A percentile compares a stretch with the other conserved stretches of the same genome.
phyloP scores from a whole-genome alignment of 441 rosid species.

The Aquilaria agallochum region DNA sequence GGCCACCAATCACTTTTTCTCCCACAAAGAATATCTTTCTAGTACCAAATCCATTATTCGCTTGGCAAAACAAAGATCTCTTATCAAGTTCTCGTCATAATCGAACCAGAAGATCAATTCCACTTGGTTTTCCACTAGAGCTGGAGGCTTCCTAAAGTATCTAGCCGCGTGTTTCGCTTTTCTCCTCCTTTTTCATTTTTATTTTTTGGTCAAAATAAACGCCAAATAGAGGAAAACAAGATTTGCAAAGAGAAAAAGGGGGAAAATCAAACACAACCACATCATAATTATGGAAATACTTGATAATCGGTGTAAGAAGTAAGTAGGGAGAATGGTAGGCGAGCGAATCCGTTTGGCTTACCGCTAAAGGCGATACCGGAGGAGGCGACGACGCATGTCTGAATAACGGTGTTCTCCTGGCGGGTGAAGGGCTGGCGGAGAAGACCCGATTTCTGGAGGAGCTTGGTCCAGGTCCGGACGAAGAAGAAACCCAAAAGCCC shows the following conservation, averaged over 20 bases:
- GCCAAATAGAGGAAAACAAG: not conserved
- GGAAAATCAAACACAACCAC: too few species aligned
- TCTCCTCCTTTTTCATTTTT: not conserved
- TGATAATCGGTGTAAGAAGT: not conserved
- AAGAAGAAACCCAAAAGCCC: slow-evolving; percentile 83
- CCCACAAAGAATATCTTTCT: too few species aligned
- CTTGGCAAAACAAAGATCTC: too few species aligned
- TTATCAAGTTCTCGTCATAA: too few species aligned
- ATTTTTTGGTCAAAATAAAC: too few species aligned
- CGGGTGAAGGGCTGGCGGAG: slow-evolving; percentile 73
- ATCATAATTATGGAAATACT: not conserved
- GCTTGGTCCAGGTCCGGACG: slow-evolving; percentile 67
- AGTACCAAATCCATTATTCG: too few species aligned
- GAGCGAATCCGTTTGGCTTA: slow-evolving; percentile 15
- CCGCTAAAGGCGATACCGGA: slow-evolving; percentile 92
- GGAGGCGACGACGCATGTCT: slow-evolving; percentile 90
- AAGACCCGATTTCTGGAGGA: slow-evolving; percentile 38
- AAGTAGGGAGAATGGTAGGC: not conserved
- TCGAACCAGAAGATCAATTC: too few species aligned
- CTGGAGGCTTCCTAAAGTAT: too few species aligned
- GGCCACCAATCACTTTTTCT: too few species aligned
- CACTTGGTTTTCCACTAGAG: too few species aligned
- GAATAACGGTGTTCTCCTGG: slow-evolving; percentile 85
- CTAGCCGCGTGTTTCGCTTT: too few species aligned
- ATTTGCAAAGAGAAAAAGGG: not conserved